Percentiles rank a stretch among this genome's conserved stretches.
These are phyloP conservation scores for Articulospora tetracladia DNA, from an alignment of 495 filamentous ascomycete species.

Conservation along the genomic window DNA sequence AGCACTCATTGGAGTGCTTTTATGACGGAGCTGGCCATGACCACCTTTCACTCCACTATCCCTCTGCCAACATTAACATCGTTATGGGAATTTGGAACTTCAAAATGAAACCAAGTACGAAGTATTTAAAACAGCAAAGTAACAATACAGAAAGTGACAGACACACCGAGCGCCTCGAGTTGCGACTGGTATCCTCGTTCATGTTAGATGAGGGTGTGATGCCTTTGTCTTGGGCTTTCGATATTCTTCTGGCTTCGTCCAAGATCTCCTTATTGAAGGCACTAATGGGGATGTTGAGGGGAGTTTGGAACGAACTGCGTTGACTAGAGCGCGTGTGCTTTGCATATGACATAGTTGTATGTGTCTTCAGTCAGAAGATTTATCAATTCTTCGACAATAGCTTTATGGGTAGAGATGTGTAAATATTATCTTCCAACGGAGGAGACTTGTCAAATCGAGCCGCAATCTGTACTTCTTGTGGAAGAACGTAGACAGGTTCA, in stretches of 20 bases:
- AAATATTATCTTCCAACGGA: no score
- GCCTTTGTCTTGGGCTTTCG: background rate
- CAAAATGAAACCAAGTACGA: background rate
- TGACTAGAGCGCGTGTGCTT: background rate
- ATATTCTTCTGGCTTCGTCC: background rate
- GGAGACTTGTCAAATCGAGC: no score
- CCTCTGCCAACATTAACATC: no score
- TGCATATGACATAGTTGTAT: background rate
- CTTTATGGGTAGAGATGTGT: no score
- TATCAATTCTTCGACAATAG: conserved; percentile 3
- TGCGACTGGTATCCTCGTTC: no score
- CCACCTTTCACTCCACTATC: no score
- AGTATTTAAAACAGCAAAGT: background rate
- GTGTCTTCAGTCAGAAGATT: background rate
- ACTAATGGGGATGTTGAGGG: conserved; percentile 5
- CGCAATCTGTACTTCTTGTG: no score
- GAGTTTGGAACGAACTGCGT: background rate
- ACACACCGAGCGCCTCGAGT: no score
- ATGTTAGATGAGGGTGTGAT: no score
- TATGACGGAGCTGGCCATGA: background rate
- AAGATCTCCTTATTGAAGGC: background rate
- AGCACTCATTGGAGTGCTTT: background rate
- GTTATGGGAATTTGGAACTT: no score
- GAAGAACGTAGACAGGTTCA: no score
- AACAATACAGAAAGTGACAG: no score